Evolutionary conservation across 345 rosid species (phyloP).

Genomic region (Leavenworthia alabamica): DNA sequence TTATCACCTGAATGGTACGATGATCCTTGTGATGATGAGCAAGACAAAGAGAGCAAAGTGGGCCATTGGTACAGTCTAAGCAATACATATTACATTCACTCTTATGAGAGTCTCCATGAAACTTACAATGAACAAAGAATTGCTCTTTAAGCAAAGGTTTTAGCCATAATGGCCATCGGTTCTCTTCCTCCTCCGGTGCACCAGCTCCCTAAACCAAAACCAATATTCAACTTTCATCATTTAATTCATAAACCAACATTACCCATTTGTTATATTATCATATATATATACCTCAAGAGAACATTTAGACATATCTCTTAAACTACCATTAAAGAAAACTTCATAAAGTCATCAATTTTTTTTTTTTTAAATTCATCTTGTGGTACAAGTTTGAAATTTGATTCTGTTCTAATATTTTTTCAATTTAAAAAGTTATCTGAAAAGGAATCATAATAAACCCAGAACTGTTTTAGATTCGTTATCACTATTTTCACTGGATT

Average conservation of each 20-base stretch:
- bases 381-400: conserved; percentile 14
- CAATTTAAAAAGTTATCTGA: background rate
- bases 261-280: background rate
- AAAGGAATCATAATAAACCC: conserved; percentile 10
- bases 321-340: conserved; percentile 2
- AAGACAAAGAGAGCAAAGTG: conserved; percentile 78
- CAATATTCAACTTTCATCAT: background rate
- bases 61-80: conserved; percentile 78
- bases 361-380: background rate
- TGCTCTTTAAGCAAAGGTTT: conserved; percentile 60
- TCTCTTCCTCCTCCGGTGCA: conserved; percentile 65
- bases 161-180: conserved; percentile 78
- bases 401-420: background rate
- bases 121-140: conserved; percentile 88
- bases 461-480: conserved; percentile 26
- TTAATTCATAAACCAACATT: background rate
- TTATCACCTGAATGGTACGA: conserved; percentile 69
- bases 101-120: conserved; percentile 80
- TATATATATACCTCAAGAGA: conserved; percentile 8
- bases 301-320: background rate
- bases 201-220: conserved; percentile 46
- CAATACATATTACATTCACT: conserved; percentile 98
- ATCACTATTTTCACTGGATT: conserved; percentile 17
- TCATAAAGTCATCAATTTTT: background rate
- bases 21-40: conserved; percentile 71